phyloP scores from a whole-genome alignment of 768 basidiomycete species.

The Lentinula raphanica region DNA sequence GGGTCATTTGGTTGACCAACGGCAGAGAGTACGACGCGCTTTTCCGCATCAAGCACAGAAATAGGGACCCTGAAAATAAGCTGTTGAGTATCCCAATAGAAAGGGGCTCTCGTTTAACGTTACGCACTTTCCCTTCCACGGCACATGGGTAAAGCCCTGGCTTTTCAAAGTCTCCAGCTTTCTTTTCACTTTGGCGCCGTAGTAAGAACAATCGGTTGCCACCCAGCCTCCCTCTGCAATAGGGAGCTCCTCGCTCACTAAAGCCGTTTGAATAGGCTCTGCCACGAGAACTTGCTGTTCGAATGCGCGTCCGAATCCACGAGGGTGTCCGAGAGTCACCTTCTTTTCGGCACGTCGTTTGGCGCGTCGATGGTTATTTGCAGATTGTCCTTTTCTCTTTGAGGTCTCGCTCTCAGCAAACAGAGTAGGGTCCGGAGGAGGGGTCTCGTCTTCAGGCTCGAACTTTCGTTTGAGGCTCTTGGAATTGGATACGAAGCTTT shows the following conservation, averaged over 20 bases:
- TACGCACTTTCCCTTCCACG: not conserved
- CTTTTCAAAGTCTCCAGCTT: not conserved
- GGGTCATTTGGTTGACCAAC: not conserved
- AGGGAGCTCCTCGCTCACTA: not conserved
- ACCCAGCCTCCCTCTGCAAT: not conserved
- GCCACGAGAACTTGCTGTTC: not conserved
- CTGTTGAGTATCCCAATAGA: no score
- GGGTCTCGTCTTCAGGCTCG: no score
- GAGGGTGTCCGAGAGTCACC: not conserved
- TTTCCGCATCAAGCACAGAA: not conserved
- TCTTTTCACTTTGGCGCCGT: not conserved
- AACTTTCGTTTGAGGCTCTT: no score
- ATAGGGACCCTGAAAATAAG: no score
- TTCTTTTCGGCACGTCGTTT: not conserved
- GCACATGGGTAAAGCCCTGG: not conserved
- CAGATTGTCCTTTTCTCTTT: no score
- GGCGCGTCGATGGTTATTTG: not conserved
- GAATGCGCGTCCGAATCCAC: not conserved
- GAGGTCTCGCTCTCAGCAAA: no score
- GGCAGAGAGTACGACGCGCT: not conserved
- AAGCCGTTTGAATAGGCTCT: not conserved
- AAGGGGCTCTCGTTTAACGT: no score
- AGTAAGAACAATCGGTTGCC: not conserved
- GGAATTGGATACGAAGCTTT: no score
- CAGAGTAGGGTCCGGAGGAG: no score